These are phyloP conservation scores for Rhizopus delemar DNA, from an alignment of 371 early-diverging fungal genomes.

Conservation along the genomic window DNA sequence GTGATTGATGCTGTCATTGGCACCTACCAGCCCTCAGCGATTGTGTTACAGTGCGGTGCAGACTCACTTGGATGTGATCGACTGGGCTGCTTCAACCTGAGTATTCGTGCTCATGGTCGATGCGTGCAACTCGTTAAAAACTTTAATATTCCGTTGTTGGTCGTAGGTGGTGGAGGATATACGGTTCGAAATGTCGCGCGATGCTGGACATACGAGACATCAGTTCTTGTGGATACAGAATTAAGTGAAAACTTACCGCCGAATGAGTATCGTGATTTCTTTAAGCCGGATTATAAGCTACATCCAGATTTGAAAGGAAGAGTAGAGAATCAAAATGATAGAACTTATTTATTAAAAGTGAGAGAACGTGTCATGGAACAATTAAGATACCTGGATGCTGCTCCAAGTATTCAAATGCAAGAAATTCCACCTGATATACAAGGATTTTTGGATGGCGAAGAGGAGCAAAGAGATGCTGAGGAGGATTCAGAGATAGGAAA, in stretches of 20 bases:
- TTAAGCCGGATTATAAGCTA: constrained; percentile 83
- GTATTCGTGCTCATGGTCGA: constrained; percentile 87
- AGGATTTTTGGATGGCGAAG: constrained; percentile 69
- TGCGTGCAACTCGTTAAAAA: constrained; percentile 86
- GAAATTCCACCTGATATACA: constrained; percentile 80
- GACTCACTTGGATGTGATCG: constrained; percentile 93
- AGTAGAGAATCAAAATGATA: constrained; percentile 90
- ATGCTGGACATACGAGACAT: constrained; percentile 96
- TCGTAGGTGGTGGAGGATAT: constrained; percentile 96
- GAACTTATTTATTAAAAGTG: constrained; percentile 79
- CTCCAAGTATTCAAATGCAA: constrained; percentile 98
- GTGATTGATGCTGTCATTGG: constrained; percentile 80
- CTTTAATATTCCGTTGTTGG: constrained; percentile 80
- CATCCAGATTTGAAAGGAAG: constrained; percentile 78
- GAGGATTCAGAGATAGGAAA: constrained; percentile 58
- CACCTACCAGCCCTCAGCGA: constrained; percentile 79
- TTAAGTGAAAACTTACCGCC: constrained; percentile 75
- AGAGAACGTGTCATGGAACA: constrained; percentile 87
- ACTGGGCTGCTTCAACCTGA: constrained; percentile 89
- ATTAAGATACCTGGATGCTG: constrained; percentile 83
- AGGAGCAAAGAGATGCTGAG: constrained; percentile 54
- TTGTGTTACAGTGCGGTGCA: constrained; percentile 96
- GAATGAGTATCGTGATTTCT: constrained; percentile 76
- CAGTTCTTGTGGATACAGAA: constrained; percentile 77
- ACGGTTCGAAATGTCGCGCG: constrained; percentile 92